Base-by-base conservation (phyloP, 2,329 filamentous ascomycete species). In the Lasiodiplodia sp. region DNA sequence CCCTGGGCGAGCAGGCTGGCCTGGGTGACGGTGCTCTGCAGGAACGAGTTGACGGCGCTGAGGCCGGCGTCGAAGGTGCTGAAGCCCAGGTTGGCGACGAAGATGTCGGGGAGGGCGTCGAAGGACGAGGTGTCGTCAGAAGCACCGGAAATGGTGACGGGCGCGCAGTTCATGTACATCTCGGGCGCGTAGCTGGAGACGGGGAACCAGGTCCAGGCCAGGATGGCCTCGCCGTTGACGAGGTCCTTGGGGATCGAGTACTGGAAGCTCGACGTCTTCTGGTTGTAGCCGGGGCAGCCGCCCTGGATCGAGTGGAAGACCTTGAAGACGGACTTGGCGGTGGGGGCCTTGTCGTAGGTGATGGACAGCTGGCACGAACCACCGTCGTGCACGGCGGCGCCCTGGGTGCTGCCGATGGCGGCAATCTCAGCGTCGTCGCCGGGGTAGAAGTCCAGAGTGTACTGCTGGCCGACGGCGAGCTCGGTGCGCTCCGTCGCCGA, bases 161-260 rank as follows among this genome's bases (percentile, higher is more conserved):
- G 88, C 0, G 91, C 93, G 73, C 95, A 98, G 86, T 97, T 96
- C 94, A 97, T 97, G 86, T 97, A 97, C 85, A 97, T 91, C 78
- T 98, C 95, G 2, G 94, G 90, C 79, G 92, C 94, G 3, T 95
- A 95, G 10, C 94, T 78, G 58, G 37, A 34, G 66, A 90, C 91
- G 70, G 97, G 95, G 82, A 96, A 90, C 95, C 95, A 98, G 0
- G 93, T 94, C 93, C 94, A 97, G 0, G 93, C 93, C 6, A 98
- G 84, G 0, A 90, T 92, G 38, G 92, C 95, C 52, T 94, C 87
- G 6, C 95, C 96, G 1, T 90, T 34, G 7, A 8, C 8, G 7
- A 34, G 31, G 31, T 34, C 31, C 31, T 34, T 83, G 12, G 90
- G 88, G 62, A 97, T 86, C 28, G 90, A 87, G 0, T 91, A 97